phyloP scores from a whole-genome alignment of 2,329 filamentous ascomycete genomes.

The Aspergillus sp. region DNA sequence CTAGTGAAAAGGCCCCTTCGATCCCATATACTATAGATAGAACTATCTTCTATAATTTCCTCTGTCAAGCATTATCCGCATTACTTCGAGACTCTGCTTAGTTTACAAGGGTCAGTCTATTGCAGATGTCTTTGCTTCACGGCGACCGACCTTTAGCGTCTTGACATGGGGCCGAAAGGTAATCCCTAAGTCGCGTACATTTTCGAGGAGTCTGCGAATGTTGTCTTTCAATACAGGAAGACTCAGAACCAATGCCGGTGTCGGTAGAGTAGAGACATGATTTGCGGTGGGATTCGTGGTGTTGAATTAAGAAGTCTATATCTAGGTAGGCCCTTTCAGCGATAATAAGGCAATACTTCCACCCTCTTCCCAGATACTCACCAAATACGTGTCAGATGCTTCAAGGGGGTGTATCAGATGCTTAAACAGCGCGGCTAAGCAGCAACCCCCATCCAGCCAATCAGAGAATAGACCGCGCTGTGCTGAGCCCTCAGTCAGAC shows the following conservation, averaged over 20 bases:
- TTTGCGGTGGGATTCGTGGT: too few relatives aligned
- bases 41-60: constrained; percentile 38
- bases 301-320: too few relatives aligned
- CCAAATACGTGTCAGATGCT: too few relatives aligned
- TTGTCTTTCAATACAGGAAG: constrained; percentile 41
- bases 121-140: not conserved
- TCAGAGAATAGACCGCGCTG: too few relatives aligned
- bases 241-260: constrained; percentile 37
- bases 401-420: too few relatives aligned
- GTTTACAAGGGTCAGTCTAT: too few relatives aligned
- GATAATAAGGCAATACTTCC: too few relatives aligned
- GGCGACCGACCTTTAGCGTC: constrained; percentile 40
- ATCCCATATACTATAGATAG: constrained; percentile 46
- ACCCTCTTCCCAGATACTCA: too few relatives aligned
- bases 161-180: constrained; percentile 47
- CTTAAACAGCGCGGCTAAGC: too few relatives aligned
- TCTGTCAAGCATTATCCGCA: constrained; percentile 44
- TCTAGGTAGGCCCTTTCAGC: too few relatives aligned
- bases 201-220: constrained; percentile 34
- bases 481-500: too few relatives aligned
- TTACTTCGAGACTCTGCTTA: constrained; percentile 28
- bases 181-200: constrained; percentile 42
- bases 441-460: too few relatives aligned
- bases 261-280: not conserved
- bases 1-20: constrained; percentile 40